phyloP scores from a whole-genome alignment of 345 rosid genomes.

The Jatropha curcas region DNA sequence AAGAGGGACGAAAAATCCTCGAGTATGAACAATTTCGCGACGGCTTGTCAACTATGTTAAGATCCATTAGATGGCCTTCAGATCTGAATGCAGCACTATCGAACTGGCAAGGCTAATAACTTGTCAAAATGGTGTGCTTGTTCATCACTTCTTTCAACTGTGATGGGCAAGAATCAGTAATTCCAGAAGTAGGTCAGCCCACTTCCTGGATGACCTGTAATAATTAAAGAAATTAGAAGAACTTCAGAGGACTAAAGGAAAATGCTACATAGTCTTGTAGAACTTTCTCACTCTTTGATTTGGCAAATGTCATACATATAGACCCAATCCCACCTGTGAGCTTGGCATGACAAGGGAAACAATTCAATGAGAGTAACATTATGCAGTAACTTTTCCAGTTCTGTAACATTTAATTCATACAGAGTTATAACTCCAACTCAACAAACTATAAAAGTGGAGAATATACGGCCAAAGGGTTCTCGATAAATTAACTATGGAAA shows the following conservation, averaged over 20 bases:
- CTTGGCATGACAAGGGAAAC: neutral
- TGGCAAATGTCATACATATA: neutral
- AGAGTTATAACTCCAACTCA: too few species aligned
- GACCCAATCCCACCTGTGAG: neutral
- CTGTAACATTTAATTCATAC: neutral
- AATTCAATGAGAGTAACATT: neutral
- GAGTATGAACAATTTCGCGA: neutral
- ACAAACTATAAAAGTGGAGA: neutral
- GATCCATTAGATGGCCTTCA: neutral
- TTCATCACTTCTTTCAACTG: slow-evolving; percentile 72
- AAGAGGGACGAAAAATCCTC: too few species aligned
- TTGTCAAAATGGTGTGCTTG: slow-evolving; percentile 79
- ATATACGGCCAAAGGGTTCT: neutral
- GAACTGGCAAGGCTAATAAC: slow-evolving; percentile 86
- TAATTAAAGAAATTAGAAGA: neutral
- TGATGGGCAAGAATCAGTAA: slow-evolving; percentile 89
- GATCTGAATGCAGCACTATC: slow-evolving; percentile 84
- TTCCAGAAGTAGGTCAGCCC: slow-evolving; percentile 91
- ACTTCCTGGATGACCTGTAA: slow-evolving; percentile 62
- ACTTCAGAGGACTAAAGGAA: neutral
- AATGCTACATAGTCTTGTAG: neutral
- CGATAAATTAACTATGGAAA: neutral
- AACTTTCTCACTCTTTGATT: neutral
- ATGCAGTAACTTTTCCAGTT: neutral
- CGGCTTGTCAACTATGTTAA: neutral